These are phyloP conservation scores for Plantago ovata DNA, from an alignment of 257 asterid genomes.

Conservation along the genomic window DNA sequence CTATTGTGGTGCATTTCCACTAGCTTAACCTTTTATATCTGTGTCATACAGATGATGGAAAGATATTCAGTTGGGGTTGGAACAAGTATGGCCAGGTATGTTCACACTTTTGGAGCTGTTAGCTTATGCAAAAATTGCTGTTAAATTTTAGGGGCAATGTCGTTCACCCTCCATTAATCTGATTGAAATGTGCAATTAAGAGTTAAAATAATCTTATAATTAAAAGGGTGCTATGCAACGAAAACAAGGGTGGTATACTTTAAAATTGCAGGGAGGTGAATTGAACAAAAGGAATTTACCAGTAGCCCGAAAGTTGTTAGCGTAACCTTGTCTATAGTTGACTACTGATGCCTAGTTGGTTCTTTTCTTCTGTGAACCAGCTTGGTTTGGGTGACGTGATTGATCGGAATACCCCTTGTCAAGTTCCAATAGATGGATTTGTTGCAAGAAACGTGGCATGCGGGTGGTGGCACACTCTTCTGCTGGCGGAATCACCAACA, in stretches of 20 bases:
- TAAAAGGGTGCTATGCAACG: no score
- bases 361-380: constrained; percentile 34
- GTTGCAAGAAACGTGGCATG: constrained; percentile 63
- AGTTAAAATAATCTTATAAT: no score
- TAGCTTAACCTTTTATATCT: background rate
- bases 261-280: no score
- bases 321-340: background rate
- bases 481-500: constrained; percentile 59
- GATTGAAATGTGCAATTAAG: no score
- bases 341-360: constrained; percentile 6
- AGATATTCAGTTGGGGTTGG: constrained; percentile 98
- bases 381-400: constrained; percentile 91
- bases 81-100: constrained; percentile 99
- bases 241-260: no score
- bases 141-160: no score
- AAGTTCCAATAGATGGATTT: constrained; percentile 55
- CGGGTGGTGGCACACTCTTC: constrained; percentile 99
- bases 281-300: no score
- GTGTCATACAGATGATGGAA: constrained; percentile 52
- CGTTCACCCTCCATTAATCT: no score
- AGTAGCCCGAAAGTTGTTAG: background rate
- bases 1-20: background rate
- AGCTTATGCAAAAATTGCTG: no score
- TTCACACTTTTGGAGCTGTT: background rate
- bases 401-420: constrained; percentile 72